These are phyloP conservation scores for Linanthus parryae DNA, from an alignment of 148 eudicot genomes.

Conservation along the genomic window DNA sequence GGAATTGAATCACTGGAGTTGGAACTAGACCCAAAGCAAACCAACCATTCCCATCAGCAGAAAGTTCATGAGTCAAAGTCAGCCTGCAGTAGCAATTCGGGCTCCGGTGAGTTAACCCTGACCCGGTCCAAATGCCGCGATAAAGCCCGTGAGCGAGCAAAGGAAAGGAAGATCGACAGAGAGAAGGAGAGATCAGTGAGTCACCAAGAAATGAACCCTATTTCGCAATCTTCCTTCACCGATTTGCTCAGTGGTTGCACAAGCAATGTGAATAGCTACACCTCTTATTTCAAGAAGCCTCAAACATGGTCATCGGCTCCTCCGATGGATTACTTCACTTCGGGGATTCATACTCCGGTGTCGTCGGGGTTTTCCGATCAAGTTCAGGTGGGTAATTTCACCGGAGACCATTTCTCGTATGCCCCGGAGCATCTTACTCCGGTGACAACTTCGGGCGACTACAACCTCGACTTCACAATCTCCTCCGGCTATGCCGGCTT, in stretches of 20 bases:
- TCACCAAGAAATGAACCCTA: constrained; percentile 21
- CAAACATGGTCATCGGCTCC: constrained; percentile 36
- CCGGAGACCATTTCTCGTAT: constrained; percentile 14
- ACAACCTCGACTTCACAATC: constrained; percentile 60
- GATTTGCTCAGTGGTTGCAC: constrained; percentile 63
- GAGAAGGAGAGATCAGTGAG: too few species aligned
- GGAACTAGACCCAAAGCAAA: constrained; percentile 25
- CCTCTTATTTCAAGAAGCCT: constrained; percentile 25
- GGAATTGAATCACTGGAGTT: too few species aligned
- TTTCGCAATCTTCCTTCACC: constrained; percentile 66
- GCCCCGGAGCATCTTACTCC: constrained; percentile 34
- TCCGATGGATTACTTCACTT: constrained; percentile 64
- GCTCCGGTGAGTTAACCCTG: constrained; percentile 57
- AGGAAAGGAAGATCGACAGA: constrained; percentile 54
- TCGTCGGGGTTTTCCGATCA: constrained; percentile 21
- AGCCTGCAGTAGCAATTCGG: constrained; percentile 78
- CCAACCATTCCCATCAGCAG: constrained; percentile 14
- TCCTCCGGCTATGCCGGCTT: constrained; percentile 50
- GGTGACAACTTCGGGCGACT: constrained; percentile 18
- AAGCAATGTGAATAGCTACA: constrained; percentile 6
- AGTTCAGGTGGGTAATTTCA: constrained; percentile 14
- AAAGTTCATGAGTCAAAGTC: constrained; percentile 35
- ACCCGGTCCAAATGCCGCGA: constrained; percentile 59
- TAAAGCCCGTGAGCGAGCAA: constrained; percentile 74
- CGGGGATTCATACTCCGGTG: too few species aligned